A percentile compares a stretch with the other conserved stretches of the same genome.
Evolutionary conservation across 257 asterid genomes (phyloP).

Genomic region (Primulina huaijiensis): DNA sequence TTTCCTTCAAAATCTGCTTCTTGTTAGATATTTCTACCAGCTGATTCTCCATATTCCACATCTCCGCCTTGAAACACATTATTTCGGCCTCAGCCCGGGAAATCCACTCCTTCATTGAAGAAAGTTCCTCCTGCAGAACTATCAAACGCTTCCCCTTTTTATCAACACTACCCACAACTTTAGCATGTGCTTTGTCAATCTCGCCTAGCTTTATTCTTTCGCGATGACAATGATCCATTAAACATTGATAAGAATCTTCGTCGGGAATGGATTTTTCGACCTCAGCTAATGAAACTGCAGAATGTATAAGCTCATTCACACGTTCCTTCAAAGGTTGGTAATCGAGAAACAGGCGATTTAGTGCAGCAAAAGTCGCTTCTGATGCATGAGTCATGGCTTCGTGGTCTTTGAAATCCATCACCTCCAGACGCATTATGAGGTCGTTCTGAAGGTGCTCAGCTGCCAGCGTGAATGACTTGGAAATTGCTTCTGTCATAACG

Average conservation of each 20-base stretch:
- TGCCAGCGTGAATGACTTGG: conserved; percentile 34
- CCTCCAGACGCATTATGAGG: conserved; percentile 35
- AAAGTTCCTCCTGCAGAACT: conserved; percentile 26
- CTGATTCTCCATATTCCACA: conserved; percentile 21
- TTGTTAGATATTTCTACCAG: conserved; percentile 22
- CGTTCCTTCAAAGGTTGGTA: conserved; percentile 30
- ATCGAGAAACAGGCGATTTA: conserved; percentile 28
- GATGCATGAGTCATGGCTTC: conserved; percentile 38
- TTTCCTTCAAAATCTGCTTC: conserved; percentile 33
- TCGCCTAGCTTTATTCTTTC: conserved; percentile 37
- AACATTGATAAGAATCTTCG: conserved; percentile 22
- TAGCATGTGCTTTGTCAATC: conserved; percentile 27
- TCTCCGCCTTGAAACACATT: conserved; percentile 31
- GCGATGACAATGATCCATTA: conserved; percentile 23
- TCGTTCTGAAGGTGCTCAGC: conserved; percentile 36
- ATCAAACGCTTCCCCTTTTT: conserved; percentile 17
- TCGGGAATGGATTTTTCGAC: conserved; percentile 32
- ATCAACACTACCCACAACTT: conserved; percentile 13
- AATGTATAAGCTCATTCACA: conserved; percentile 27
- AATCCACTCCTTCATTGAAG: conserved; percentile 35
- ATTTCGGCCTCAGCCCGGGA: conserved; percentile 31
- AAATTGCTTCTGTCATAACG: conserved; percentile 33
- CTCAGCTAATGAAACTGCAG: conserved; percentile 37
- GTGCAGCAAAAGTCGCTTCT: conserved; percentile 40
- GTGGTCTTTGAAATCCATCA: conserved; percentile 37